Percentiles rank a stretch among this genome's conserved stretches.
These are phyloP conservation scores for Botrytis deweyae DNA, from an alignment of 2,329 filamentous ascomycete species.

Conservation along the genomic window DNA sequence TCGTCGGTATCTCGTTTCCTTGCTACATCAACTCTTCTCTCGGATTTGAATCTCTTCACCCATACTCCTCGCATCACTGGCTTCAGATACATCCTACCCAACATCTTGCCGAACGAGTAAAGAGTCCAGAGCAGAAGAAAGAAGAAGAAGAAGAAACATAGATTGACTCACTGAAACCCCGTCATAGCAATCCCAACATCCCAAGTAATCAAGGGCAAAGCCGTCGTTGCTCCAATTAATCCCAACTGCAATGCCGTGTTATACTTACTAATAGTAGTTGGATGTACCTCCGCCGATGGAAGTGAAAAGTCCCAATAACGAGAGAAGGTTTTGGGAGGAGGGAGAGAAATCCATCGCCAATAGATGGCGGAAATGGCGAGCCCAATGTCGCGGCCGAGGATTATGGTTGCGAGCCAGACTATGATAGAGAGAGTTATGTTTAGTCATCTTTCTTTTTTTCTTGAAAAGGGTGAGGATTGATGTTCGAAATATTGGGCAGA, in stretches of 20 bases:
- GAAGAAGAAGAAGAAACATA: neutral
- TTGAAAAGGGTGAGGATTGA: neutral
- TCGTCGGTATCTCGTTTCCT: no score
- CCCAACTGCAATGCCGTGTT: constrained; percentile 92
- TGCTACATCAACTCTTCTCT: no score
- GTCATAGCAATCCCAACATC: constrained; percentile 56
- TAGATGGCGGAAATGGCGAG: constrained; percentile 86
- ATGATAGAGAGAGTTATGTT: neutral
- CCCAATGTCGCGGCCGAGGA: constrained; percentile 83
- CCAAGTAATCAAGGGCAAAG: constrained; percentile 69
- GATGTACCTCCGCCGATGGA: constrained; percentile 79
- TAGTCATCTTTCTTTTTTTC: neutral
- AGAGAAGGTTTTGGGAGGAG: constrained; percentile 85
- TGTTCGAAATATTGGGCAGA: neutral
- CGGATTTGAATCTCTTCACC: no score
- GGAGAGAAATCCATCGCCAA: constrained; percentile 92
- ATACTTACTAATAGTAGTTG: constrained; percentile 82
- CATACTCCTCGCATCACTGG: neutral
- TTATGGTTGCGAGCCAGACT: constrained; percentile 88
- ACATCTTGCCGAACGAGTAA: no score
- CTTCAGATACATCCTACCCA: neutral
- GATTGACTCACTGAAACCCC: constrained; percentile 60
- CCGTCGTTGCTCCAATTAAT: constrained; percentile 80
- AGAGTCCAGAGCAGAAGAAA: no score
- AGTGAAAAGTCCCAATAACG: constrained; percentile 98